Evolutionary conservation across 192 early-diverging fungal species (phyloP).

Genomic region (Chytriomyces confervae): DNA sequence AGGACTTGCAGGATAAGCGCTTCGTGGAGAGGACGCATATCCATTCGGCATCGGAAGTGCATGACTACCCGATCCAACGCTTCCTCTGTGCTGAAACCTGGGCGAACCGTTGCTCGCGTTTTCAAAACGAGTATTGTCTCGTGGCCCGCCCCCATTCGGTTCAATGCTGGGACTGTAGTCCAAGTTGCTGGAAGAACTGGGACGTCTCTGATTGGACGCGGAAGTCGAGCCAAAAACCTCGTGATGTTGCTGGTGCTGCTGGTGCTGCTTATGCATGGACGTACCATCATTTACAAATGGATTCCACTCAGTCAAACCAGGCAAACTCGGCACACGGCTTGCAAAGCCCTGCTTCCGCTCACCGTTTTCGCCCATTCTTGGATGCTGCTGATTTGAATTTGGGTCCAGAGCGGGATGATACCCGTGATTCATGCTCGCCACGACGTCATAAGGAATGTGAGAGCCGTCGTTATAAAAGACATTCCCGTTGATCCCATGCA

Average conservation of each 20-base stretch:
- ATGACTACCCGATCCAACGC: neutral
- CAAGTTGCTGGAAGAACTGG: neutral
- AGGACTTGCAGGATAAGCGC: neutral
- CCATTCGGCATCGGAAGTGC: neutral
- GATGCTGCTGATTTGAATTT: constrained; percentile 33
- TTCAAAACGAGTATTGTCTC: neutral
- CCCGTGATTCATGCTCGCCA: constrained; percentile 9
- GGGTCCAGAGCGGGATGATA: neutral
- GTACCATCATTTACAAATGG: constrained; percentile 36
- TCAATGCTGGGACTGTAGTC: neutral
- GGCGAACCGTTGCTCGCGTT: neutral
- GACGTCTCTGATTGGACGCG: neutral
- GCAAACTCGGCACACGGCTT: constrained; percentile 41
- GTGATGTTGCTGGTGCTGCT: neutral
- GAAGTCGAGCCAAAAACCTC: too few relatives aligned
- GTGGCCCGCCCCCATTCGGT: neutral
- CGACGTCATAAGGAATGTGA: neutral
- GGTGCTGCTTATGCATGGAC: neutral
- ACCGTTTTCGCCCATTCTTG: constrained; percentile 47
- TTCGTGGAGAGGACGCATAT: constrained; percentile 10
- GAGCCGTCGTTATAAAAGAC: neutral
- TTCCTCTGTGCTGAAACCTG: neutral
- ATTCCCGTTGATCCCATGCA: neutral
- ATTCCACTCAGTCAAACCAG: constrained; percentile 43
- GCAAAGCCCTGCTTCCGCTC: constrained; percentile 41